Base-by-base conservation (phyloP, 768 basidiomycete genomes). In the Pleurotus citrinopileatus region DNA sequence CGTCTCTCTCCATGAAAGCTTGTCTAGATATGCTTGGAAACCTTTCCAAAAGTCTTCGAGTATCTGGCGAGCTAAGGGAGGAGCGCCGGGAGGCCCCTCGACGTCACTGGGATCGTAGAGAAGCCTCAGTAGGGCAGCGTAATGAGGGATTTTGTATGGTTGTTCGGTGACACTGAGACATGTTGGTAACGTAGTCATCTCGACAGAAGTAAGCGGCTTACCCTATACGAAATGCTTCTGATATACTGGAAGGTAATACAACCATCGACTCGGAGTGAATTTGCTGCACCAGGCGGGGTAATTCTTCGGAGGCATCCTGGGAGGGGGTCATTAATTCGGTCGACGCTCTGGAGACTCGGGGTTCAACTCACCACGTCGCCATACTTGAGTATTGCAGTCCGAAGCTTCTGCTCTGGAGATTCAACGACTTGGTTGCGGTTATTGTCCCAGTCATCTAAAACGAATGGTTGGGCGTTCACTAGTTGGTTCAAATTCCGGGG, bases 81-180 rank as follows among this genome's bases (percentile, higher is more conserved):
- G 74, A 28, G 70, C 69, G 36, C 76, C 79, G 25, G 70, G 63
- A 5, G 67, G 59, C 26, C 68, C 69, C 2, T 66, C 63, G 38
- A 70, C 66, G 3, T 69, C 72, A 4, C 69, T 66, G 32, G 68
- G 74, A 61, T 82, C 79, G 60, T 83, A 79, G 34, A 98, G 73
- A 34, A 84, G 70, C 19, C 86, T 79, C 44, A 97, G 76, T 15
- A 98, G 71, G 9, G 90, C 83, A 10, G 91, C 91, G 69, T 94
- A 94, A 65, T 85, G 89, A 0, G 93, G 88, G 29, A 91, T 89
- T 75, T 98, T 99, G 76, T 84, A 94, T 0, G 95, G 94, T 61
- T 97, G 89, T 70, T 98, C 92, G 0, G 88, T 92, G 50, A 92
- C 83, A 46, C 91, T 94, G 63, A 3, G 22, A 27, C n/a, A 10